Evolutionary conservation across 768 basidiomycete species (phyloP).

Genomic region (Tulasnella calospora): DNA sequence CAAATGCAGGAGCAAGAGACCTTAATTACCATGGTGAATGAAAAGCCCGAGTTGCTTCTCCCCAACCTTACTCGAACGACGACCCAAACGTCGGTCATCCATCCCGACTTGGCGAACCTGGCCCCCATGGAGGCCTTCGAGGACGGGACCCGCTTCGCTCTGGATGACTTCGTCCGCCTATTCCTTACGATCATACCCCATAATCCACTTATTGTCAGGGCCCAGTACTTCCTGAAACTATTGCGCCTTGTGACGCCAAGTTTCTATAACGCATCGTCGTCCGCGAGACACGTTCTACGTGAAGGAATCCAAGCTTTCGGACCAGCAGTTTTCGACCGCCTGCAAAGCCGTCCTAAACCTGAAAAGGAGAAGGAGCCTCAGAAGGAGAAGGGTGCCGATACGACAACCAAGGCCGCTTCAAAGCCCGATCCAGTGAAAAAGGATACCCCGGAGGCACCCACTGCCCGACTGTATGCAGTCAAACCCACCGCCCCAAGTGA

Average conservation of each 20-base stretch:
- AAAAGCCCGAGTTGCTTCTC: conserved; percentile 66
- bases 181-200: conserved; percentile 78
- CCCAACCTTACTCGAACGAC: neutral
- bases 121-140: conserved; percentile 48
- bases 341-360: conserved; percentile 17
- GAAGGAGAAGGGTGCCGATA: neutral
- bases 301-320: conserved; percentile 69
- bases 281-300: conserved; percentile 51
- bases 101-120: conserved; percentile 40
- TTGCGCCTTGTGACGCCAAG: conserved; percentile 54
- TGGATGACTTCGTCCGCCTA: conserved; percentile 64
- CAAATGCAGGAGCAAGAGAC: conserved; percentile 65
- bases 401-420: neutral
- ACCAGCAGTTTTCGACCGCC: conserved; percentile 42
- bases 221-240: conserved; percentile 63
- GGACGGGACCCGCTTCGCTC: conserved; percentile 50
- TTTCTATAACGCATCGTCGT: conserved; percentile 53
- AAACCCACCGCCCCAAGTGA: conserved; percentile 52
- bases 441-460: neutral
- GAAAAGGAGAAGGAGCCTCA: conserved; percentile 3
- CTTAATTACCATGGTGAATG: conserved; percentile 62
- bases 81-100: neutral
- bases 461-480: conserved; percentile 34
- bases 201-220: conserved; percentile 59
- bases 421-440: neutral